Evolutionary conservation across 1,284 basidiomycete genomes (phyloP), one percentile per base, ranked within the genome.

Genomic region (Cryptococcus sp.): DNA sequence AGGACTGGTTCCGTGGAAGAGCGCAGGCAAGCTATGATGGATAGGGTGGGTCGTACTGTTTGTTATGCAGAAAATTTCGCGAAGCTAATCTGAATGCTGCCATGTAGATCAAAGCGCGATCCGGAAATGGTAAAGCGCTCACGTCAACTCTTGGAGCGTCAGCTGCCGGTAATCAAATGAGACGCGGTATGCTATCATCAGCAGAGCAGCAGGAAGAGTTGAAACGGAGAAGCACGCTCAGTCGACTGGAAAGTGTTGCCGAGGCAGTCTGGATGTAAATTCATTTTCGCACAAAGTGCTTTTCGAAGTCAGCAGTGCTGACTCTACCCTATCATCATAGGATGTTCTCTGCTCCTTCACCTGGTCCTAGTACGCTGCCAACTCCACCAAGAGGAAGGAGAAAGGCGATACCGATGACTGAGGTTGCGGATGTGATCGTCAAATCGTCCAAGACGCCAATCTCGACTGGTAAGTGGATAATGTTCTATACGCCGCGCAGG

Each of bases 181-280:
- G 52, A 22, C 38, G 45, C 39, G 54, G 54, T 6, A 57, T 51
- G 34, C 55, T 69, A 45, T 69, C 74, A 10, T 54, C 61, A 20
- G 50, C 64, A 0, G 67, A 70, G 23, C 63, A 65, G 48, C 65
- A 70, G 44, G 73, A 78, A 43, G 78, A 73, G 62, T 64, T 80
- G 17, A 75, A 77, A 53, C 64, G 77, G 29, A 62, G 79, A 37
- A 70, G 68, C 26, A 76, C 76, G 3, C 66, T 80, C 5, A 75
- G 73, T 59, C 67, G 79, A 8, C 67, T 80, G 20, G 75, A 76
- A 51, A 59, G 69, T 37, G 68, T 80, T 25, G 79, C 79, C 0
- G 78, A 80, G 59, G 73, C 65, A 20, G 76, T 80, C 5, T 79
- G 76, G 75, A 78, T 80, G 78, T 76, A 50, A 66, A 74, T 69